These are phyloP conservation scores for Plantago rigida DNA, from an alignment of 305 asterid genomes.

Conservation along the genomic window DNA sequence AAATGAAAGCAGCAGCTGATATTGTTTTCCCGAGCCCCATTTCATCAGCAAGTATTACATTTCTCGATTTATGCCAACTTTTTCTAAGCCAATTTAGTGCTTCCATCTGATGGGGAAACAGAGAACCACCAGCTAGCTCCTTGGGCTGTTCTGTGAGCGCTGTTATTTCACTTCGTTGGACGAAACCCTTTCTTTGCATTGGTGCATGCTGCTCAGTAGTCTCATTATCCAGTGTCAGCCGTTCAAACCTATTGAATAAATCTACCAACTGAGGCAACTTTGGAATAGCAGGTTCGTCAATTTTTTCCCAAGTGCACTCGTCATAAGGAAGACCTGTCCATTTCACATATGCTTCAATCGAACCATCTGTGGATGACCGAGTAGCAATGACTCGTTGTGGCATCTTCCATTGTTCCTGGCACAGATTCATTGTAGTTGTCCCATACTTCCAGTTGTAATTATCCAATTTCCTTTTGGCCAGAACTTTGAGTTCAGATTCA, in stretches of 20 bases:
- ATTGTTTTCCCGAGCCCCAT: conserved; percentile 99
- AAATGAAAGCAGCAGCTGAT: conserved; percentile 90
- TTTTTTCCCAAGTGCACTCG: conserved; percentile 98
- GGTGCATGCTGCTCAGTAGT: conserved; percentile 40
- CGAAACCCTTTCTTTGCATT: conserved; percentile 31
- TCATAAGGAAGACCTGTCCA: conserved; percentile 88
- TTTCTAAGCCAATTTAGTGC: conserved; percentile 97
- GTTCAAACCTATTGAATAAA: conserved; percentile 62
- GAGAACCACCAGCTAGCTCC: conserved; percentile 72
- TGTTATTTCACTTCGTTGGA: conserved; percentile 46
- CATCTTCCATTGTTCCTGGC: conserved; percentile 80
- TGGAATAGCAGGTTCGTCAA: conserved; percentile 61
- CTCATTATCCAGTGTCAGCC: conserved; percentile 51
- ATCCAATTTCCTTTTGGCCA: conserved; percentile 80
- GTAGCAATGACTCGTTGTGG: conserved; percentile 83
- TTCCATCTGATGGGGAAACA: conserved; percentile 96
- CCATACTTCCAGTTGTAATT: conserved; percentile 89
- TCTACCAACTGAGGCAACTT: conserved; percentile 58
- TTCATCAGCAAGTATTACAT: conserved; percentile 97
- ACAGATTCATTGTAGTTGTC: conserved; percentile 58
- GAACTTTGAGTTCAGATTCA: conserved; percentile 70
- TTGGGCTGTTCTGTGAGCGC: conserved; percentile 85
- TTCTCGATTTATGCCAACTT: conserved; percentile 84
- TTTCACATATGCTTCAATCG: conserved; percentile 65
- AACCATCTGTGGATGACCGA: conserved; percentile 52